Evolutionary conservation across 1,284 basidiomycete species (phyloP).

Genomic region (Blastosporella zonata): DNA sequence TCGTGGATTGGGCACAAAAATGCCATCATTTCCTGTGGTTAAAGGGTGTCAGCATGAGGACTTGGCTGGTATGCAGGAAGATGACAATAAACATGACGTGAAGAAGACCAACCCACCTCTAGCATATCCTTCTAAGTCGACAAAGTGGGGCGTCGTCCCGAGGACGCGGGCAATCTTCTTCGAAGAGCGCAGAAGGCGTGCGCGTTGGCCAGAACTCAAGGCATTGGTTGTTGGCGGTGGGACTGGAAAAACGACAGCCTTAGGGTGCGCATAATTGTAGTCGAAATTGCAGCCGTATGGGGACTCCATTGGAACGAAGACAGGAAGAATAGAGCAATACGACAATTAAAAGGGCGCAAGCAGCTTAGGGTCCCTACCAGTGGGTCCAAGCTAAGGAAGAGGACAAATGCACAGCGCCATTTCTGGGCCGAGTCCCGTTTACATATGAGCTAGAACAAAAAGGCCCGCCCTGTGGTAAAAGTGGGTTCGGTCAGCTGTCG

Average conservation of each 20-base stretch:
- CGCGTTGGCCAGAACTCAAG: slow-evolving; percentile 49
- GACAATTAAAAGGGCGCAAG: slow-evolving; percentile 1
- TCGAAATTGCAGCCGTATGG: background rate
- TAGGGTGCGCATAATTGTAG: slow-evolving; percentile 21
- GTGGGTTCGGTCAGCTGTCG: slow-evolving; percentile 9
- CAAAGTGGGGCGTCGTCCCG: slow-evolving; percentile 56
- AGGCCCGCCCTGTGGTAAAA: background rate
- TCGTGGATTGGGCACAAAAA: background rate
- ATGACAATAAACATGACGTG: too few species aligned
- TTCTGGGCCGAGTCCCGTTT: slow-evolving; percentile 1
- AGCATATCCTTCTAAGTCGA: slow-evolving; percentile 35
- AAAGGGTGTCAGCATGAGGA: background rate
- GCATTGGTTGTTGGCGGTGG: slow-evolving; percentile 62
- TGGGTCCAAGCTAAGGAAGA: slow-evolving; percentile 1
- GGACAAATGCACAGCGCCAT: slow-evolving; percentile 4
- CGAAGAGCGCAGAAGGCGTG: slow-evolving; percentile 54
- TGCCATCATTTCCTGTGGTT: slow-evolving; percentile 1
- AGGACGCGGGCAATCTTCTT: slow-evolving; percentile 61
- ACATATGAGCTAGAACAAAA: slow-evolving; percentile 12
- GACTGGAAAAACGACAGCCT: slow-evolving; percentile 38
- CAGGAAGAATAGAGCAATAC: background rate
- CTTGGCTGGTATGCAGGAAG: background rate
- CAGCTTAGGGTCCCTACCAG: slow-evolving; percentile 7
- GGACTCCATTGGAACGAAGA: slow-evolving; percentile 1
- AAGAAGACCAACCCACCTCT: slow-evolving; percentile 31